phyloP scores from a whole-genome alignment of 352 stramenopile species.

The Phytophthora pluvialis region DNA sequence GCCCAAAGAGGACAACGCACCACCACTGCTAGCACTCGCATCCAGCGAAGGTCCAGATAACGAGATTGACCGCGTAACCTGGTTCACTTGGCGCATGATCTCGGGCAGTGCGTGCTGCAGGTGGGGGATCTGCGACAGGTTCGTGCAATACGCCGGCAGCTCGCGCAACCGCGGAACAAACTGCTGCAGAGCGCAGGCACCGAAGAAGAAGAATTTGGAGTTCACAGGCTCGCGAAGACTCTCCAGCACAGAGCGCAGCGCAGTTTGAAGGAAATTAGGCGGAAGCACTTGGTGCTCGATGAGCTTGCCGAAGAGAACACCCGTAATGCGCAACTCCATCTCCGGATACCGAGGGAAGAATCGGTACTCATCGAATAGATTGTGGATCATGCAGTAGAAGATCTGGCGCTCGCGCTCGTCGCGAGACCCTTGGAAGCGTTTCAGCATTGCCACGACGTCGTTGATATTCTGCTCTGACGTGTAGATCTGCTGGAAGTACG shows the following conservation, averaged over 20 bases:
- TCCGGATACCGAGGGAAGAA: slow-evolving; percentile 99
- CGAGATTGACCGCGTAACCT: slow-evolving; percentile 72
- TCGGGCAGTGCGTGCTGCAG: slow-evolving; percentile 94
- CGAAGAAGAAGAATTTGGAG: slow-evolving; percentile 98
- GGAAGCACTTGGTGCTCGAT: slow-evolving; percentile 99
- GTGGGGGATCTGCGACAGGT: slow-evolving; percentile 98
- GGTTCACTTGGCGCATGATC: slow-evolving; percentile 90
- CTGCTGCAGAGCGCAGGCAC: slow-evolving; percentile 98
- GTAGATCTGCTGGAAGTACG: slow-evolving; percentile 99
- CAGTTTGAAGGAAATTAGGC: slow-evolving; percentile 98
- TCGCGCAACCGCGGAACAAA: slow-evolving; percentile 97
- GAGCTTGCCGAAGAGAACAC: slow-evolving; percentile 97
- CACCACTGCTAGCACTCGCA: slow-evolving; percentile 25
- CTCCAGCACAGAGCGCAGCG: slow-evolving; percentile 97
- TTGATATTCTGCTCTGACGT: slow-evolving; percentile 98
- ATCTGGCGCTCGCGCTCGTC: slow-evolving; percentile 98
- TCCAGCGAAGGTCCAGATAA: slow-evolving; percentile 47
- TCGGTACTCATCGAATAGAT: slow-evolving; percentile 99
- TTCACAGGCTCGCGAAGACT: slow-evolving; percentile 96
- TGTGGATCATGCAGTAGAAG: slow-evolving; percentile 99
- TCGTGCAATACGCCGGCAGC: slow-evolving; percentile 97
- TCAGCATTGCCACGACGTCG: slow-evolving; percentile 98
- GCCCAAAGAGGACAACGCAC: slow-evolving; percentile 30
- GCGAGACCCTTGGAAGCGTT: slow-evolving; percentile 97
- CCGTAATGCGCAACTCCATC: slow-evolving; percentile 98